A percentile compares a stretch with the other conserved stretches of the same genome.
These are phyloP conservation scores for Moricandia moricandioides DNA, from an alignment of 345 rosid species.

Conservation along the genomic window DNA sequence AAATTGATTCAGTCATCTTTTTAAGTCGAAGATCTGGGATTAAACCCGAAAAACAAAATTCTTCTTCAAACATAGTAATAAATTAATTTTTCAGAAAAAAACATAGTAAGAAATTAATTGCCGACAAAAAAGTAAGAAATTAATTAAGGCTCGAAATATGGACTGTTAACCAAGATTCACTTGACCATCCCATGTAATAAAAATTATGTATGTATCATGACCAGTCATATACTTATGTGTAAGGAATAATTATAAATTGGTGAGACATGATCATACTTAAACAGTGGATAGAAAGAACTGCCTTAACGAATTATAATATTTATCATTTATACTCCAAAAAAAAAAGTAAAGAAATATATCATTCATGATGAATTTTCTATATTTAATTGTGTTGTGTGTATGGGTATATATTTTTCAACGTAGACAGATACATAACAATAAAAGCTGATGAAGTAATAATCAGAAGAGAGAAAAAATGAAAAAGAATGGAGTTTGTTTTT, in stretches of 20 bases:
- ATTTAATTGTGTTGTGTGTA: background rate
- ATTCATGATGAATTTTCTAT: background rate
- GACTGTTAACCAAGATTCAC: background rate
- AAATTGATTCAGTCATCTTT: background rate
- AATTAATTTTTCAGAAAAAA: background rate
- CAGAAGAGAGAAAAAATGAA: slow-evolving; percentile 32
- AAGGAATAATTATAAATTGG: background rate
- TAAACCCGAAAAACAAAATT: background rate
- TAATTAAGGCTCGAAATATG: background rate
- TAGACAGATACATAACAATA: slow-evolving; percentile 14
- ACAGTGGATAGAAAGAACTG: background rate
- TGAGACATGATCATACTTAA: background rate
- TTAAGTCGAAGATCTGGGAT: background rate
- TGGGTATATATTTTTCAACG: slow-evolving; percentile 28
- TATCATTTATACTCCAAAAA: background rate
- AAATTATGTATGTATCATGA: background rate
- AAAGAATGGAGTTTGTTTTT: slow-evolving; percentile 17
- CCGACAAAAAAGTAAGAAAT: too few species aligned
- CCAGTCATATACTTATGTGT: background rate
- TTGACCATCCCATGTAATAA: background rate
- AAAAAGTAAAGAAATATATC: background rate
- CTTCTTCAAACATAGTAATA: background rate
- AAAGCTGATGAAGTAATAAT: slow-evolving; percentile 41
- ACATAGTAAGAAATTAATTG: background rate
- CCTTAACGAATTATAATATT: background rate